phyloP scores from a whole-genome alignment of 2,329 filamentous ascomycete species.

The Ceratocystis ficicola region DNA sequence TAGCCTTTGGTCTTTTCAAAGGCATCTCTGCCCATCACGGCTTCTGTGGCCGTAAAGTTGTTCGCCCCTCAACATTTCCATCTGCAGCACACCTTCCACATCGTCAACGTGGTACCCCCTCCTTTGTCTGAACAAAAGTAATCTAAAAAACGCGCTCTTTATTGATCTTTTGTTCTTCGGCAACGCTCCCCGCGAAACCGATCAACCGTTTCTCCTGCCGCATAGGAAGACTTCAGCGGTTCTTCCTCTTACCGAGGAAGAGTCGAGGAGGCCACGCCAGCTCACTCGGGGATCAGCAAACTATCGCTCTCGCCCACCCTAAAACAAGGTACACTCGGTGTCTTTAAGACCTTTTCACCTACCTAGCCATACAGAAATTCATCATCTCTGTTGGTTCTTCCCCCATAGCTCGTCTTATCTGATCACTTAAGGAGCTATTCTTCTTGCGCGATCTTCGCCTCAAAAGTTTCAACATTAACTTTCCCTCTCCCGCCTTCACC shows the following conservation, averaged over 20 bases:
- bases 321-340: constrained; percentile 53
- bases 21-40: constrained; percentile 47
- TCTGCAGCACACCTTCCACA: constrained; percentile 51
- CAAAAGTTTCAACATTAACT: constrained; percentile 11
- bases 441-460: constrained; percentile 12
- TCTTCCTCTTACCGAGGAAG: constrained; percentile 99
- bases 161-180: constrained; percentile 38
- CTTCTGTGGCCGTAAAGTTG: constrained; percentile 48
- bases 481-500: constrained; percentile 15
- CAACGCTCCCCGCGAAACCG: constrained; percentile 42
- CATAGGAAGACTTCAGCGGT: constrained; percentile 96
- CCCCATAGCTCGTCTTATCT: constrained; percentile 20
- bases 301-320: constrained; percentile 89
- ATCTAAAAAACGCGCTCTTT: constrained; percentile 39
- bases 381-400: constrained; percentile 18
- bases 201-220: constrained; percentile 80
- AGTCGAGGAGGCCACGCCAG: constrained; percentile 97
- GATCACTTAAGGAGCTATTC: constrained; percentile 17
- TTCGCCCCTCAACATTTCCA: constrained; percentile 60
- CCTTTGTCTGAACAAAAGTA: constrained; percentile 40
- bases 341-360: neutral
- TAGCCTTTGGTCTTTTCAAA: constrained; percentile 56
- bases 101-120: constrained; percentile 54
- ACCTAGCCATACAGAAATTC: constrained; percentile 8
- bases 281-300: constrained; percentile 81